Base-by-base conservation (phyloP, 805 yeast genomes). In the Lipomyces sp. region DNA sequence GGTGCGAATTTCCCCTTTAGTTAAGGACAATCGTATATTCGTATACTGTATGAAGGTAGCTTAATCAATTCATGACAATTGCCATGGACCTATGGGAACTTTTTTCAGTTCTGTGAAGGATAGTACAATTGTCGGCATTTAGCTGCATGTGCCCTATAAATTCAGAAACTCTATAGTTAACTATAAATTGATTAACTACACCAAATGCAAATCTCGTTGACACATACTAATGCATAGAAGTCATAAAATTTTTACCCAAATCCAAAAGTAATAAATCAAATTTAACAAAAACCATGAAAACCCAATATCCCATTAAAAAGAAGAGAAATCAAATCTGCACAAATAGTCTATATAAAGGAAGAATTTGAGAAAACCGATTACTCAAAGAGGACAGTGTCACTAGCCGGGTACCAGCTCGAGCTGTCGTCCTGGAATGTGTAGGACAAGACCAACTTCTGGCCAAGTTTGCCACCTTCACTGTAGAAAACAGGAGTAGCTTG, bases 101-200 rank as follows among this genome's bases (percentile, higher is more conserved):
- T 0, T 90, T 90, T 62, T 95, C 96, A 8, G 74, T 90, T 64
- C 74, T 87, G 59, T 89, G 24, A 1, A 24, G 24, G 24, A 24
- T 24, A 24, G 24, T 24, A 24, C 24, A 24, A 24, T 24, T 24
- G 24, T 24, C 1, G 24, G 24, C 1, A 24, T 24, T 24, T 24
- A 24, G 1, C 24, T 24, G 24, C 24, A 24, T 24, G 24, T 24
- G 24, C 24, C 24, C 1, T 24, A 24, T 24, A 24, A 24, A 24
- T 24, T 24, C 13, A 37, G 48, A 42, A 42, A 42, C 39, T 42
- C 48, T 42, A 42, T 42, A 42, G 15, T 42, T 42, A 1, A 42
- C n/a, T 13, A 15, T 24, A 24, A 24, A 24, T 24, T 24, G 24
- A 5, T 7, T 7, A n/a, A 7, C 48, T 15, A n/a, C 10, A 37